Base-by-base conservation (phyloP, 805 yeast genomes). In the Diddensiella caesifluorescens region DNA sequence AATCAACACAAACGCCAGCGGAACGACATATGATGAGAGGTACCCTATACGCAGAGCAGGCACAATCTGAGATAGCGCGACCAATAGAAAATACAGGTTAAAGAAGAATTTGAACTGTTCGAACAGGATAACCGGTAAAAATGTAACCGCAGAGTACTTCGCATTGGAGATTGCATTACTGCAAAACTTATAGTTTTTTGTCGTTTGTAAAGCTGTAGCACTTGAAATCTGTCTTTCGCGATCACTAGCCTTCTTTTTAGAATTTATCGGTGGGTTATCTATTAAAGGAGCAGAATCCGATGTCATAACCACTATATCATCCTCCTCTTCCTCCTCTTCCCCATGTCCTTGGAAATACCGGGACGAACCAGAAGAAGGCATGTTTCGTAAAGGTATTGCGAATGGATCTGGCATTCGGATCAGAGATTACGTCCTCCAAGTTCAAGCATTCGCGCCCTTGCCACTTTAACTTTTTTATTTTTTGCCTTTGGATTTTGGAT, bases 71-170 rank as follows among this genome's bases (percentile, higher is more conserved):
- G 97, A 88, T 46, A 94, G 71, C 12, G 98, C 97, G 50, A 94
- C 98, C 16, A 94, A 57, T 39, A 94, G 66, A 59, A 92, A 92
- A 63, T 92, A 92, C 36, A 92, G 67, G 63, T 92, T 92, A 73
- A 88, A 92, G 64, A 92, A 92, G 62, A 92, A 90, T 67, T 89
- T 88, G 77, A 92, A 92, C 69, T 92, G 99, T 60, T 90, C 96
- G 62, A 84, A 94, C 22, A 92, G 71, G 41, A 92, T 79, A 32
- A 86, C 71, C 2, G 99, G 99, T 6, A 92, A 64, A 56, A 92
- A 92, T 1, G 95, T 79, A 27, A 87, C 59, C 2, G 92, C 85
- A 53, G 85, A 85, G 64, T 92, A 92, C 63, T 89, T 90, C 18
- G 98, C 97, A 63, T 92, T 92, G 35, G 95, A 84, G 10, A 92